Evolutionary conservation across 768 basidiomycete species (phyloP).

Genomic region (Tulasnella calospora): DNA sequence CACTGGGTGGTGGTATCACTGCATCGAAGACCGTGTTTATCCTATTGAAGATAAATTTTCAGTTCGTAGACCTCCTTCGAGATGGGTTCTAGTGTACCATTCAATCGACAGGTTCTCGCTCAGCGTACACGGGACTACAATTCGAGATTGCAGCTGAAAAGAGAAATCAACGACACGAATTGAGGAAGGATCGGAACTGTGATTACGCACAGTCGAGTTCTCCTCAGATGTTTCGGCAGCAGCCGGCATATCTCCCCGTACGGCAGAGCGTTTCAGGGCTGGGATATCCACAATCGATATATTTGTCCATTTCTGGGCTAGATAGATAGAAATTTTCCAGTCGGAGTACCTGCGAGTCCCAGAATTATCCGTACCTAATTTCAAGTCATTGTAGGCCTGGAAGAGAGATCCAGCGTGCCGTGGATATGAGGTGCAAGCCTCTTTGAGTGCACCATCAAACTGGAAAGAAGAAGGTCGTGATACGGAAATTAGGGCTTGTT

Average conservation of each 20-base stretch:
- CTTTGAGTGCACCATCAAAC: not conserved
- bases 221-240: slow-evolving; percentile 43
- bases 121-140: slow-evolving; percentile 60
- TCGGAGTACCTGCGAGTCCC: not conserved
- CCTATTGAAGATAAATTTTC: slow-evolving; percentile 38
- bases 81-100: slow-evolving; percentile 44
- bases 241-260: slow-evolving; percentile 45
- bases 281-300: slow-evolving; percentile 58
- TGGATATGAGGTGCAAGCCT: slow-evolving; percentile 51
- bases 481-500: not conserved
- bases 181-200: not conserved
- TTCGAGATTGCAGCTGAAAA: slow-evolving; percentile 41
- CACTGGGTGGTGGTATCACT: slow-evolving; percentile 42
- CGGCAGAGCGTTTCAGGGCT: slow-evolving; percentile 48
- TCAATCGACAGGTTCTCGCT: slow-evolving; percentile 59
- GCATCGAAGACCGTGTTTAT: slow-evolving; percentile 53
- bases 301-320: slow-evolving; percentile 70
- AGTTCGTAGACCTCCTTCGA: not conserved
- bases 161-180: not conserved
- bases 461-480: not conserved
- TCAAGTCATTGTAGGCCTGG: slow-evolving; percentile 71
- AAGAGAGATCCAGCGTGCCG: slow-evolving; percentile 56
- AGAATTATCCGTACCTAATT: slow-evolving; percentile 45
- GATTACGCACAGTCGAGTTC: slow-evolving; percentile 39
- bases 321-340: not conserved